Conservation (phyloP, 805 yeast species). For the Wickerhamiella azyma region DNA sequence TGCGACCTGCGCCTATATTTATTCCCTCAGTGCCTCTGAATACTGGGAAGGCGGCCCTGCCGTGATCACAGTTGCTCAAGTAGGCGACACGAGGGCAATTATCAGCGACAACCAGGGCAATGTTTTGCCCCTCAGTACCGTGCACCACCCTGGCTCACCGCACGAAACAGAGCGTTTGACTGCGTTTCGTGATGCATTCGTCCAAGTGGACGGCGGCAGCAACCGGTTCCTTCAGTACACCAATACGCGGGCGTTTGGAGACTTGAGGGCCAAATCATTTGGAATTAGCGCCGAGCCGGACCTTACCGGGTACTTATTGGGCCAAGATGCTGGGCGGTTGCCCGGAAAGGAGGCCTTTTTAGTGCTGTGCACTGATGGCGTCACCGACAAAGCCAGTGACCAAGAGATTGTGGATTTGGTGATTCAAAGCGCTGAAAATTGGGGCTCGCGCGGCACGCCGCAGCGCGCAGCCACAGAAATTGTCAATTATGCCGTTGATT, state of each 20-base stretch:
- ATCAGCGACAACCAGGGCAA: slow-evolving; percentile 70
- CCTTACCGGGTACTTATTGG: slow-evolving; percentile 26
- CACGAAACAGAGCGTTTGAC: slow-evolving; percentile 61
- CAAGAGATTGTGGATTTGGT: slow-evolving; percentile 85
- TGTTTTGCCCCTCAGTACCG: slow-evolving; percentile 63
- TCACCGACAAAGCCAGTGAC: slow-evolving; percentile 65
- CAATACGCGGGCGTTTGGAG: slow-evolving; percentile 92
- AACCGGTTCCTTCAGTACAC: slow-evolving; percentile 72
- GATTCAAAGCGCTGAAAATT: slow-evolving; percentile 40
- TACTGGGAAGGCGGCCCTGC: slow-evolving; percentile 57
- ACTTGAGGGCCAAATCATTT: slow-evolving; percentile 57
- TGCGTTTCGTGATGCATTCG: slow-evolving; percentile 45
- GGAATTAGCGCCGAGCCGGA: slow-evolving; percentile 94
- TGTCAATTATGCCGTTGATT: slow-evolving; percentile 64
- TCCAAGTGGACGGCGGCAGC: slow-evolving; percentile 87
- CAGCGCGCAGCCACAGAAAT: slow-evolving; percentile 78
- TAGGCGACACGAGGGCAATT: slow-evolving; percentile 84
- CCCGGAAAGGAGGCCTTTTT: slow-evolving; percentile 85
- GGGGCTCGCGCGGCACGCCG: slow-evolving; percentile 68
- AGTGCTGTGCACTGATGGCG: slow-evolving; percentile 78
- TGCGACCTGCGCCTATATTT: slow-evolving; percentile 50
- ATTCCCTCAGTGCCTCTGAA: slow-evolving; percentile 29
- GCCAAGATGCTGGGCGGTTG: slow-evolving; percentile 22
- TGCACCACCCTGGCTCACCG: slow-evolving; percentile 81
- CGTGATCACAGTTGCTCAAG: slow-evolving; percentile 66